phyloP scores from a whole-genome alignment of 768 basidiomycete species.

The Gautieria morchelliformis region DNA sequence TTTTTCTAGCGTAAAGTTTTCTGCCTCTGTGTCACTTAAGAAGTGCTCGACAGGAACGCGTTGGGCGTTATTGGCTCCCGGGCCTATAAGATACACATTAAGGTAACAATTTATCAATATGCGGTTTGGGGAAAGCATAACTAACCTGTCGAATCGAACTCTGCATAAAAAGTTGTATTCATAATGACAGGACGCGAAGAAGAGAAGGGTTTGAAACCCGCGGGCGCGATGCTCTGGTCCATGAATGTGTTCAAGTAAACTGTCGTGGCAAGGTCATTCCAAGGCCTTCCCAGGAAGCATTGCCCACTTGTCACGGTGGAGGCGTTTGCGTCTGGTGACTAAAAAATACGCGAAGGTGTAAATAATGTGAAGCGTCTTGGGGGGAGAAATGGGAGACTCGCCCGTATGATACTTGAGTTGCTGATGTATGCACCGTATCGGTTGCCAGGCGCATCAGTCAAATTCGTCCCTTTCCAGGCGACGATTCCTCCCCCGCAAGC shows the following conservation, averaged over 20 bases:
- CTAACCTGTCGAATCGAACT: slow-evolving; percentile 43
- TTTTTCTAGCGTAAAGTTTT: slow-evolving; percentile 33
- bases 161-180: slow-evolving; percentile 49
- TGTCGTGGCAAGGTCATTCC: slow-evolving; percentile 49
- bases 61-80: slow-evolving; percentile 38
- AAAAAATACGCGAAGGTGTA: background rate
- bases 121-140: background rate
- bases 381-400: slow-evolving; percentile 18
- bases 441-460: slow-evolving; percentile 39
- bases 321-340: slow-evolving; percentile 53
- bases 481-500: slow-evolving; percentile 57
- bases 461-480: slow-evolving; percentile 55
- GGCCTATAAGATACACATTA: slow-evolving; percentile 26
- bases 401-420: slow-evolving; percentile 46
- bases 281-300: slow-evolving; percentile 57
- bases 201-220: slow-evolving; percentile 42
- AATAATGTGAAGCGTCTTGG: background rate
- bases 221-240: slow-evolving; percentile 44
- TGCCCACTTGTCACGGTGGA: slow-evolving; percentile 32
- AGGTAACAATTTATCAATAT: background rate
- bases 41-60: slow-evolving; percentile 40
- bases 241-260: slow-evolving; percentile 47
- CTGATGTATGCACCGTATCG: slow-evolving; percentile 49
- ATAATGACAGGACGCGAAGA: slow-evolving; percentile 34
- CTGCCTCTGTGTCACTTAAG: slow-evolving; percentile 30